phyloP scores from a whole-genome alignment of 345 rosid species.

The Arabis hirsuta region DNA sequence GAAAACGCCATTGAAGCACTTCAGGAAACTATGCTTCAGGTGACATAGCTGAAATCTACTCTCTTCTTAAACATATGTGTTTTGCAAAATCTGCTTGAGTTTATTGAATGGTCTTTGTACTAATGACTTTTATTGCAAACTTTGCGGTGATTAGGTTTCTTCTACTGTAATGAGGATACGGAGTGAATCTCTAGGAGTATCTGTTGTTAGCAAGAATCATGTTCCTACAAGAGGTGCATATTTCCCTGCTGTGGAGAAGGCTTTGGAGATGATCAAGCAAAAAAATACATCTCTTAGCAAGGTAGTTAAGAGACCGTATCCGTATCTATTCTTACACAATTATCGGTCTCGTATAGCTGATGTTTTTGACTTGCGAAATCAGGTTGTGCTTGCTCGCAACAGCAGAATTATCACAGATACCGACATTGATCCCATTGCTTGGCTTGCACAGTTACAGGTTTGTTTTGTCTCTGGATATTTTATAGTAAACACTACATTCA shows the following conservation, averaged over 20 bases:
- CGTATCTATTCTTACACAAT: background rate
- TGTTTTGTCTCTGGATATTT: conserved; percentile 16
- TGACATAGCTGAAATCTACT: conserved; percentile 22
- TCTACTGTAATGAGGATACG: conserved; percentile 48
- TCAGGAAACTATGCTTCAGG: conserved; percentile 62
- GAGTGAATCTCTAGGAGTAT: conserved; percentile 55
- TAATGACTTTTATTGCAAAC: background rate
- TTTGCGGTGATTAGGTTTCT: conserved; percentile 56
- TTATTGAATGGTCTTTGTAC: conserved; percentile 6
- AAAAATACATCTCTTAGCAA: conserved; percentile 65
- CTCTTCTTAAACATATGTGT: background rate
- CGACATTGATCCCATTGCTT: conserved; percentile 74
- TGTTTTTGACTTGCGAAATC: conserved; percentile 23
- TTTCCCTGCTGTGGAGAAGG: conserved; percentile 72
- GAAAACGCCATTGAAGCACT: conserved; percentile 65
- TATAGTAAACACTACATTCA: background rate
- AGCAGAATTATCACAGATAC: conserved; percentile 68
- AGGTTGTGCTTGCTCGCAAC: conserved; percentile 95
- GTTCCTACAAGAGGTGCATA: conserved; percentile 62
- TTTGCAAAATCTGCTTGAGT: conserved; percentile 1
- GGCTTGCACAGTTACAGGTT: conserved; percentile 91
- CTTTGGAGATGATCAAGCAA: conserved; percentile 64
- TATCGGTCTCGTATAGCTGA: background rate
- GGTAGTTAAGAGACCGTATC: conserved; percentile 45
- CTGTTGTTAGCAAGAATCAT: conserved; percentile 67